phyloP scores from a whole-genome alignment of 2,329 filamentous ascomycete genomes.

The Pseudocercospora fuligena region DNA sequence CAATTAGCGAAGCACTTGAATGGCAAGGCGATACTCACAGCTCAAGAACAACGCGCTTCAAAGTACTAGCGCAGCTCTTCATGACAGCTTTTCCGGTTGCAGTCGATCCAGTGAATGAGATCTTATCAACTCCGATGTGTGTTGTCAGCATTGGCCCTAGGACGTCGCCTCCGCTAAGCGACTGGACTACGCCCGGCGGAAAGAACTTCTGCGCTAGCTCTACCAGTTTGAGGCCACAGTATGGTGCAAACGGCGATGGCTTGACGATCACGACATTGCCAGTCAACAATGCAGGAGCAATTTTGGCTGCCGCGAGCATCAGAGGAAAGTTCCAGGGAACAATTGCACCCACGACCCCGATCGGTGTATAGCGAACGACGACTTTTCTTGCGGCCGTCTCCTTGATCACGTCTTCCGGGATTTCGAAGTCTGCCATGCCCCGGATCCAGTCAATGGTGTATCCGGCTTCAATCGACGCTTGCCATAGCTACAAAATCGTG shows the following conservation, averaged over 20 bases:
- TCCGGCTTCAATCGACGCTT: no score
- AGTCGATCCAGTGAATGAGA: conserved; percentile 67
- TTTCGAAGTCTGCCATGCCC: conserved; percentile 28
- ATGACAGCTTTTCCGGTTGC: conserved; percentile 66
- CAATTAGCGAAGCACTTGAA: no score
- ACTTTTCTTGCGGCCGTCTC: conserved; percentile 53
- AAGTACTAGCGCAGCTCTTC: conserved; percentile 58
- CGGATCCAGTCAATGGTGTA: neutral
- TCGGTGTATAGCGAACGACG: conserved; percentile 52
- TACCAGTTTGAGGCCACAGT: conserved; percentile 55
- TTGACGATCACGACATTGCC: conserved; percentile 46
- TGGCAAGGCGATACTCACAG: conserved; percentile 38
- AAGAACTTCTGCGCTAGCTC: conserved; percentile 48
- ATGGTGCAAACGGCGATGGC: conserved; percentile 60
- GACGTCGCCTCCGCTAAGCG: conserved; percentile 63
- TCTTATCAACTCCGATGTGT: conserved; percentile 65
- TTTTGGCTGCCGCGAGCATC: conserved; percentile 57
- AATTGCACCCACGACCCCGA: conserved; percentile 55
- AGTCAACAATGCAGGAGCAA: conserved; percentile 61
- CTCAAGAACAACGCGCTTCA: conserved; percentile 67
- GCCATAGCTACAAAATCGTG: no score
- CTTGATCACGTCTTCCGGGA: conserved; percentile 48
- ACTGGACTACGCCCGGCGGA: conserved; percentile 66
- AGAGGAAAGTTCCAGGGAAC: conserved; percentile 61
- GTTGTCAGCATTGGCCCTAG: conserved; percentile 63